phyloP scores from a whole-genome alignment of 345 rosid genomes.

The Schrenkiella parvula region DNA sequence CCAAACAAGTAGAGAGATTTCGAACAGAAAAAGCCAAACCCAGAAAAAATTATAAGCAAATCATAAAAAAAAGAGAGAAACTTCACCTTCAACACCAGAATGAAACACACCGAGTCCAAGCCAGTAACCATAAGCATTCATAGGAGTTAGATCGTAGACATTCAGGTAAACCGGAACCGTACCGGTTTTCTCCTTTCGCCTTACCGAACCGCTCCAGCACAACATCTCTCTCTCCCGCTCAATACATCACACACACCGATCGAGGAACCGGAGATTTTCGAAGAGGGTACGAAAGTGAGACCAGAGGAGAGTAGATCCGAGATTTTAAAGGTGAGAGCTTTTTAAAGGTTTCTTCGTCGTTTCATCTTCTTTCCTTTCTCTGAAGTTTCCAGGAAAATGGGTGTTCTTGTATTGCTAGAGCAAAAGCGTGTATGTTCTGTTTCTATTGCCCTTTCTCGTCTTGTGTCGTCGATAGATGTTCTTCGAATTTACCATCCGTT shows the following conservation, averaged over 20 bases:
- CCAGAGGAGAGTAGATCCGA: slow-evolving; percentile 19
- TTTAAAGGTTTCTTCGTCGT: slow-evolving; percentile 15
- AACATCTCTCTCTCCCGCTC: slow-evolving; percentile 47
- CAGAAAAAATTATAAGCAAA: background rate
- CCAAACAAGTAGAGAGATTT: slow-evolving; percentile 27
- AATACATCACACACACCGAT: slow-evolving; percentile 14
- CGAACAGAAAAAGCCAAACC: slow-evolving; percentile 2
- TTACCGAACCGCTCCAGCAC: slow-evolving; percentile 47
- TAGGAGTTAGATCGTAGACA: slow-evolving; percentile 90
- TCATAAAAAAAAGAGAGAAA: background rate
- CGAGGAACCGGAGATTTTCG: slow-evolving; percentile 1
- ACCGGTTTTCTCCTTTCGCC: slow-evolving; percentile 62
- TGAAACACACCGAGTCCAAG: slow-evolving; percentile 92
- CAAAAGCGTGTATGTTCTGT: slow-evolving; percentile 9
- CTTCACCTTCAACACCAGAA: slow-evolving; percentile 89
- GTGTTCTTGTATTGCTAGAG: background rate
- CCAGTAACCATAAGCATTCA: slow-evolving; percentile 96
- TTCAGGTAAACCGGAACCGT: slow-evolving; percentile 82
- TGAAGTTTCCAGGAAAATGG: slow-evolving; percentile 30
- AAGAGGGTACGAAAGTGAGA: background rate
- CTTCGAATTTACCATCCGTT: slow-evolving; percentile 10
- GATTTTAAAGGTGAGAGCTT: slow-evolving; percentile 3
- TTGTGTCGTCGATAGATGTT: slow-evolving; percentile 7
- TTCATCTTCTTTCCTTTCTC: slow-evolving; percentile 12
- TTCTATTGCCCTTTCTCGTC: background rate